Conservation (phyloP, 371 early-diverging fungal species). For the Entomophthora muscae region DNA sequence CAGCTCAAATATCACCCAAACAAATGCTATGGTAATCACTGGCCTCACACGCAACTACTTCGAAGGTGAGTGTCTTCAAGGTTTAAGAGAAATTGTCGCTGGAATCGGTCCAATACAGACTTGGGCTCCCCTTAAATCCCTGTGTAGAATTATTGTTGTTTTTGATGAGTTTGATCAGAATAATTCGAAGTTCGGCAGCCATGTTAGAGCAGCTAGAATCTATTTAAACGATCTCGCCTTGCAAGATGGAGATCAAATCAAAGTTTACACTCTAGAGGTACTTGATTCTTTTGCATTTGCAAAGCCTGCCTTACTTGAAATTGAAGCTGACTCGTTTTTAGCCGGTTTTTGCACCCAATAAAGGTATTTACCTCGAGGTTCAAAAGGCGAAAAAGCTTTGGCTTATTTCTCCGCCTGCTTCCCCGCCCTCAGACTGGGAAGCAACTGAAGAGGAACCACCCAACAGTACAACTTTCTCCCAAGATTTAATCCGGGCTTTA, state of each 20-base stretch:
- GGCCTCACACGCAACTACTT: no score
- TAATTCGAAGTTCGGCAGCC: background rate
- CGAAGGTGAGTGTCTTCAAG: no score
- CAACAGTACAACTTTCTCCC: background rate
- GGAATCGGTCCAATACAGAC: no score
- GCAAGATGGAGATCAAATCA: background rate
- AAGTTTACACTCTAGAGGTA: background rate
- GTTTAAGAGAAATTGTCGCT: no score
- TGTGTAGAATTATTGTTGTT: background rate
- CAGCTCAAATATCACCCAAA: no score
- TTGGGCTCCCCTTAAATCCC: background rate
- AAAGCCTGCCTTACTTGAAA: no score
- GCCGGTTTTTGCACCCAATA: background rate
- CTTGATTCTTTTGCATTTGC: background rate
- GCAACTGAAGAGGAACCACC: background rate
- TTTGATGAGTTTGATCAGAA: background rate
- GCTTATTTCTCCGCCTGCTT: constrained; percentile 3
- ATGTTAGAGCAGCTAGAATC: background rate
- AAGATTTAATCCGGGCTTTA: background rate
- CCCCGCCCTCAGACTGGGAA: background rate
- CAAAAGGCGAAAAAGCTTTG: background rate
- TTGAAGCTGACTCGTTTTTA: background rate
- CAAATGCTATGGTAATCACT: no score
- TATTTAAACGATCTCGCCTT: background rate
- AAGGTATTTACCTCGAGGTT: background rate